phyloP scores from a whole-genome alignment of 164 flowering plant genomes.

The Chimonanthus praecox region DNA sequence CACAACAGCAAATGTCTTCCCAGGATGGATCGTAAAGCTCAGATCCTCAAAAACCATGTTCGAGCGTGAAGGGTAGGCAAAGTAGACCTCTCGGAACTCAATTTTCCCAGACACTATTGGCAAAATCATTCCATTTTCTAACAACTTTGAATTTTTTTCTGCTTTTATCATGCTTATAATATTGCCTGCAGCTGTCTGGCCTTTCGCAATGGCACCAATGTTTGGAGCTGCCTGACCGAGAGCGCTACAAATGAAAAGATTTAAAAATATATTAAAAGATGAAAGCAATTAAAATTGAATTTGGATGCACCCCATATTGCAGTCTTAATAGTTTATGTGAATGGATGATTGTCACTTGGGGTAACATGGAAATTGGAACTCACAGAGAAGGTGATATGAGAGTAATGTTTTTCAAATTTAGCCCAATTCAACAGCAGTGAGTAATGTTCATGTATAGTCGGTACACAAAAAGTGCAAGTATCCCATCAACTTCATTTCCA shows the following conservation, averaged over 20 bases:
- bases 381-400: background rate
- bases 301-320: background rate
- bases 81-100: slow-evolving; percentile 53
- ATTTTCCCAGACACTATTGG: slow-evolving; percentile 41
- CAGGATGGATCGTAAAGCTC: slow-evolving; percentile 48
- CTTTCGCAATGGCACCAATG: slow-evolving; percentile 65
- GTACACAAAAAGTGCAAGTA: background rate
- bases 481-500: background rate
- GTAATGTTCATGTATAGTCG: background rate
- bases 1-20: slow-evolving; percentile 57
- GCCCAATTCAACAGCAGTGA: background rate
- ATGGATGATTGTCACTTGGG: background rate
- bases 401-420: background rate
- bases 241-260: slow-evolving; percentile 39
- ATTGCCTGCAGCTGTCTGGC: slow-evolving; percentile 52
- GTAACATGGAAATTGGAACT: background rate
- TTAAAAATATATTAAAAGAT: background rate
- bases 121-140: slow-evolving; percentile 34
- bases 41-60: slow-evolving; percentile 44
- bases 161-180: slow-evolving; percentile 47
- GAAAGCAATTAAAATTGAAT: background rate
- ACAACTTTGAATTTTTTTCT: slow-evolving; percentile 18
- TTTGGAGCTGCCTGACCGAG: slow-evolving; percentile 82
- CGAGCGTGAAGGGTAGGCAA: slow-evolving; percentile 62
- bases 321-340: background rate